phyloP scores from a whole-genome alignment of 306 rosid species.

The Bauhinia variegata region DNA sequence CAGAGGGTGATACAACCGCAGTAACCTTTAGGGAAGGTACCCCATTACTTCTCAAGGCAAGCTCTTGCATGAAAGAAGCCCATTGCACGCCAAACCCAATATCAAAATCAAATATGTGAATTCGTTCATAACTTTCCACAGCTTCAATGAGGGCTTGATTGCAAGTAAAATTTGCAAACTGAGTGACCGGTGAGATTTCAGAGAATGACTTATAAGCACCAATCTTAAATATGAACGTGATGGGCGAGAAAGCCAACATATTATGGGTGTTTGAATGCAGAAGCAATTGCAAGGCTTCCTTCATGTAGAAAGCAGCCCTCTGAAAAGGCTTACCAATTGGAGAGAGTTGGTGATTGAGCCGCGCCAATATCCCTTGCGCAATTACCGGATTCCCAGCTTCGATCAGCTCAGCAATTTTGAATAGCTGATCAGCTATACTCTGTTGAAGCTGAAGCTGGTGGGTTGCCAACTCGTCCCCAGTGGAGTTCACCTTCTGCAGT shows the following conservation, averaged over 20 bases:
- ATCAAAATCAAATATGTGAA: constrained; percentile 84
- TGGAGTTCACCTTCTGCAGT: constrained; percentile 56
- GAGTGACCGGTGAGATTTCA: constrained; percentile 82
- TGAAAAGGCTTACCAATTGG: constrained; percentile 89
- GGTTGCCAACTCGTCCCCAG: constrained; percentile 59
- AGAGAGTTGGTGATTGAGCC: constrained; percentile 99
- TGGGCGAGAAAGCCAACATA: constrained; percentile 60
- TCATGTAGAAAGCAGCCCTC: constrained; percentile 91
- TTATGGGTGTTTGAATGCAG: constrained; percentile 57
- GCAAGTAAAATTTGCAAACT: constrained; percentile 83
- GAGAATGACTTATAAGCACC: constrained; percentile 88
- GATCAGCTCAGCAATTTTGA: constrained; percentile 84
- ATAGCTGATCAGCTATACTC: constrained; percentile 69
- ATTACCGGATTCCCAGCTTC: constrained; percentile 81
- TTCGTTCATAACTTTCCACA: constrained; percentile 60
- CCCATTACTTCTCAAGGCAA: constrained; percentile 62
- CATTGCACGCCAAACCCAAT: constrained; percentile 90
- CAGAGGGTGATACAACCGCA: constrained; percentile 68
- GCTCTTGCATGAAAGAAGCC: constrained; percentile 92
- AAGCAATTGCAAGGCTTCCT: constrained; percentile 77
- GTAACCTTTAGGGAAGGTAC: constrained; percentile 69
- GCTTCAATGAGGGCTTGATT: constrained; percentile 89
- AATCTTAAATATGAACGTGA: constrained; percentile 75
- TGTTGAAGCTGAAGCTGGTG: constrained; percentile 75
- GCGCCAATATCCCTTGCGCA: constrained; percentile 99